Conservation (phyloP, 2,329 filamentous ascomycete genomes). For the Monosporascus sp. region DNA sequence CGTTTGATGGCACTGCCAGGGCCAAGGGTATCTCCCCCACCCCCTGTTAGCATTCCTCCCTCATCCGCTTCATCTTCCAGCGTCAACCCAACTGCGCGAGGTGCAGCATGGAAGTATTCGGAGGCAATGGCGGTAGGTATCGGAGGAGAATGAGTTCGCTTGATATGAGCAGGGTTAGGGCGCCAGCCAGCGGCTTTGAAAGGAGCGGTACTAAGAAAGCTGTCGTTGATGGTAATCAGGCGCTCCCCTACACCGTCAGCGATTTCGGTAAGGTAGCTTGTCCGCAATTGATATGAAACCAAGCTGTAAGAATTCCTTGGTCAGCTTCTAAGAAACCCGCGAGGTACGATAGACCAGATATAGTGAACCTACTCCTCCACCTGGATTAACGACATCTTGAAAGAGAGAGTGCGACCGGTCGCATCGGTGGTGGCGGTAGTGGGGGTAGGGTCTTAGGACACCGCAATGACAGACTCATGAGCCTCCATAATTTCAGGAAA, state of each 20-base stretch:
- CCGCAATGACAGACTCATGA: too few relatives aligned
- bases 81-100: constrained; percentile 56
- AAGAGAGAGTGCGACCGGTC: constrained; percentile 2
- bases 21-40: constrained; percentile 62
- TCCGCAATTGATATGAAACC: constrained; percentile 76
- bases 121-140: constrained; percentile 78
- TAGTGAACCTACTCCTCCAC: constrained; percentile 23
- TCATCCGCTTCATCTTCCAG: constrained; percentile 69
- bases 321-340: constrained; percentile 8
- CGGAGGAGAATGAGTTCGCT: constrained; percentile 78
- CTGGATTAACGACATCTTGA: constrained; percentile 24
- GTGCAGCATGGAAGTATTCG: constrained; percentile 73
- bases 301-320: constrained; percentile 46
- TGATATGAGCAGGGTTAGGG: constrained; percentile 67
- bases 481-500: too few relatives aligned
- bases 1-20: constrained; percentile 63
- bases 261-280: constrained; percentile 73
- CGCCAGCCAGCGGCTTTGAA: constrained; percentile 83
- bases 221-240: constrained; percentile 74
- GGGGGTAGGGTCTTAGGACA: too few relatives aligned
- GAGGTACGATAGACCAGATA: neutral
- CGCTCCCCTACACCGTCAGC: constrained; percentile 82
- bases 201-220: constrained; percentile 71
- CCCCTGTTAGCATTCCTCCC: constrained; percentile 65
- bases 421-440: neutral